Percentiles rank a stretch among this genome's conserved stretches.
Conservation (phyloP, 179 eudicot species). For the Spinacia oleracea region DNA sequence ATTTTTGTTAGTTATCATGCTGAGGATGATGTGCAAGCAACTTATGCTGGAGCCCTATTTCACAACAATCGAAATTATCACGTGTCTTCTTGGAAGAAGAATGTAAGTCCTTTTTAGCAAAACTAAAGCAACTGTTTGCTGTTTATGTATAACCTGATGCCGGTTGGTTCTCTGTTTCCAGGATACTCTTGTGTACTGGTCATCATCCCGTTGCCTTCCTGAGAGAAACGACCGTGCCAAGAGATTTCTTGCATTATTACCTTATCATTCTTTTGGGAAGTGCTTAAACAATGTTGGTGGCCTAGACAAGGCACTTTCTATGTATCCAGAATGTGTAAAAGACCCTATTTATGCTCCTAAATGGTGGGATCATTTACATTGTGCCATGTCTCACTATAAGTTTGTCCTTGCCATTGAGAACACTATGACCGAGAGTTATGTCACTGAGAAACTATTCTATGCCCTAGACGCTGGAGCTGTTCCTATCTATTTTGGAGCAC, state of each 20-base stretch:
- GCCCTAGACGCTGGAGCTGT: conserved; percentile 88
- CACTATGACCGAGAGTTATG: conserved; percentile 88
- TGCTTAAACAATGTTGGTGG: conserved; percentile 98
- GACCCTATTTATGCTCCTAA: conserved; percentile 52
- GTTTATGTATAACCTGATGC: neutral
- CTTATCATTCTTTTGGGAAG: conserved; percentile 92
- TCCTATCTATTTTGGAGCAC: conserved; percentile 96
- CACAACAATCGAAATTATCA: conserved; percentile 90
- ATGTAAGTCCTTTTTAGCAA: conserved; percentile 45
- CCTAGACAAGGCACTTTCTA: conserved; percentile 65
- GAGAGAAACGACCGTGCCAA: conserved; percentile 70
- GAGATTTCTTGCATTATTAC: conserved; percentile 60
- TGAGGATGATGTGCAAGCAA: conserved; percentile 89
- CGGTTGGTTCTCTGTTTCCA: conserved; percentile 26
- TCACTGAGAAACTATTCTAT: conserved; percentile 90
- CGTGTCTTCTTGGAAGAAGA: conserved; percentile 63
- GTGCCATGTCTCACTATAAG: conserved; percentile 97
- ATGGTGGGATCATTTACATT: conserved; percentile 99
- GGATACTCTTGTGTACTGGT: conserved; percentile 94
- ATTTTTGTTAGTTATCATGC: conserved; percentile 91
- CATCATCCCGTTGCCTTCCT: conserved; percentile 91
- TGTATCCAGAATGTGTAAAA: conserved; percentile 81
- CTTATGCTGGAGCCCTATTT: conserved; percentile 90
- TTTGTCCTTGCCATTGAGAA: conserved; percentile 95
- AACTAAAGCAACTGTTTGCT: neutral